A percentile compares a stretch with the other conserved stretches of the same genome.
These are phyloP conservation scores for Saturnispora besseyi DNA, from an alignment of 805 yeast species.

Conservation along the genomic window DNA sequence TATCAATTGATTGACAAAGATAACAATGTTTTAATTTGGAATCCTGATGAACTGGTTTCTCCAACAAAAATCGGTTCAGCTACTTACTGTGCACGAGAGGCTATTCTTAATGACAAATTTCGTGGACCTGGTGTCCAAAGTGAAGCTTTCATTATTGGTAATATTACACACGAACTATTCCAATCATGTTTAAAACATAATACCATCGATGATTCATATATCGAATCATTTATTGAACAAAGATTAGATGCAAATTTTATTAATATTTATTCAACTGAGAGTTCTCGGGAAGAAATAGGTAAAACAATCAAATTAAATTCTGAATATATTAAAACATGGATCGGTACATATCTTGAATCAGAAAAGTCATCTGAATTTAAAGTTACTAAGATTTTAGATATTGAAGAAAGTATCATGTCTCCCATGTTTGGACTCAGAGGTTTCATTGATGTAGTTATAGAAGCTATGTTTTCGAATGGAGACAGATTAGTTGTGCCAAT, in stretches of 20 bases:
- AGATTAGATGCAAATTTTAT: conserved; percentile 20
- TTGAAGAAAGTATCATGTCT: conserved; percentile 90
- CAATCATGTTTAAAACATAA: conserved; percentile 43
- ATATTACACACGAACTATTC: conserved; percentile 68
- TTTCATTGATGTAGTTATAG: conserved; percentile 77
- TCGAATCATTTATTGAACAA: conserved; percentile 28
- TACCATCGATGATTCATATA: conserved; percentile 30
- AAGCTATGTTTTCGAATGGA: conserved; percentile 38
- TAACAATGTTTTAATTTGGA: conserved; percentile 59
- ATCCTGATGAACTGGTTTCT: conserved; percentile 75
- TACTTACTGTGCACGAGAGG: conserved; percentile 60
- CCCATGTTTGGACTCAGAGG: conserved; percentile 88
- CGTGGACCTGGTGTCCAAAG: conserved; percentile 56
- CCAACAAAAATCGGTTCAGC: conserved; percentile 79
- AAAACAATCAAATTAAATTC: conserved; percentile 39
- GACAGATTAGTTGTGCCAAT: conserved; percentile 57
- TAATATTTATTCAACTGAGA: conserved; percentile 48
- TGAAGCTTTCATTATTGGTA: conserved; percentile 69
- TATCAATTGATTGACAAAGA: conserved; percentile 44
- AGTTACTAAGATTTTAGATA: conserved; percentile 60
- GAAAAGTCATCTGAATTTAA: conserved; percentile 31
- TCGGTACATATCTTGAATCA: conserved; percentile 32
- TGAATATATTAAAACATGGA: conserved; percentile 46
- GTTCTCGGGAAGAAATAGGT: conserved; percentile 36
- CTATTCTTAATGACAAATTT: conserved; percentile 50